These are phyloP conservation scores for Coniochaeta prunicola DNA, from an alignment of 2,329 filamentous ascomycete species.

Conservation along the genomic window DNA sequence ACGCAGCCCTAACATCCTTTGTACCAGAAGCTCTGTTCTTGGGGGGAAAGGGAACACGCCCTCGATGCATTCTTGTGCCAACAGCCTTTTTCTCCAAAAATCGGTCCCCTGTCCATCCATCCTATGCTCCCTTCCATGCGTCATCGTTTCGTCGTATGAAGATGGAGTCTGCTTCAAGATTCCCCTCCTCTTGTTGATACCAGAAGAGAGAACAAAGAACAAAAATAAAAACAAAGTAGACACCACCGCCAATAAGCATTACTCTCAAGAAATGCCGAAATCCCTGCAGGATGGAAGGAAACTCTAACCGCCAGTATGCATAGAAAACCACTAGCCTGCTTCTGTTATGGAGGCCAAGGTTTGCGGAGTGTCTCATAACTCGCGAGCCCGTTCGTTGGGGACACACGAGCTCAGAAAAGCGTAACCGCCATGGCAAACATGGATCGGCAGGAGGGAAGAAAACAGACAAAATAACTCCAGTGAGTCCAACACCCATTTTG, in stretches of 20 bases:
- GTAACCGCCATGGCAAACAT: constrained; percentile 1
- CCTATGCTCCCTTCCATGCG: constrained; percentile 5
- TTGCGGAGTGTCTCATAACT: not conserved
- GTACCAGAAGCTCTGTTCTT: not conserved
- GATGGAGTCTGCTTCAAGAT: not conserved
- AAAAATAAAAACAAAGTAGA: constrained; percentile 3
- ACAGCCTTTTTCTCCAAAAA: not conserved
- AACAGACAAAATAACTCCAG: constrained; percentile 7
- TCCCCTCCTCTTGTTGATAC: constrained; percentile 8
- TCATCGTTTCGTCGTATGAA: not conserved
- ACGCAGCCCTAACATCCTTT: not conserved
- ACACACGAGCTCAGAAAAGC: not conserved
- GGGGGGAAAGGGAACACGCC: not conserved
- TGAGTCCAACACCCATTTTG: constrained; percentile 6
- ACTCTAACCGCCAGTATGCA: constrained; percentile 6
- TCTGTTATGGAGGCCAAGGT: not conserved
- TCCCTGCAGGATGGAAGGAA: not conserved
- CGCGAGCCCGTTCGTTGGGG: not conserved
- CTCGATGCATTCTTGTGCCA: not conserved
- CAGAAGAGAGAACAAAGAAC: constrained; percentile 1
- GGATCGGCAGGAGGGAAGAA: not conserved
- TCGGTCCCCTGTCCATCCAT: constrained; percentile 5
- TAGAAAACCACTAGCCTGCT: not conserved
- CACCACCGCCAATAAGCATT: not conserved
- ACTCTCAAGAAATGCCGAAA: constrained; percentile 11